Percentiles rank a stretch among this genome's conserved stretches.
Conservation (phyloP, 345 rosid species). For the Gossypium herbaceum region DNA sequence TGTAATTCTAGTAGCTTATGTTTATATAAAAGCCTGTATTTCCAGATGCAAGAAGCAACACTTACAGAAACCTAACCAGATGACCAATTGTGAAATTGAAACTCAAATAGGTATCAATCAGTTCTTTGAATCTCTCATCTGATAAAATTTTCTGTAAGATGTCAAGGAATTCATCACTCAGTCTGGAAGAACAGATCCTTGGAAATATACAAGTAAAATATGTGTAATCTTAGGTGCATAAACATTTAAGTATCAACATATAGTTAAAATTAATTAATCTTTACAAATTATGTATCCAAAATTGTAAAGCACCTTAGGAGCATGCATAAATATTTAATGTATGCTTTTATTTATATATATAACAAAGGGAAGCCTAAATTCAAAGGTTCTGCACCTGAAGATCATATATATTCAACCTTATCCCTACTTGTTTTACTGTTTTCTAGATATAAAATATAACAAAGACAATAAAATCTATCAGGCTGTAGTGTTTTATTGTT, state of each 20-base stretch:
- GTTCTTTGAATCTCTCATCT: slow-evolving; percentile 67
- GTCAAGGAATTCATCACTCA: slow-evolving; percentile 30
- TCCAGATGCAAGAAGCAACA: slow-evolving; percentile 21
- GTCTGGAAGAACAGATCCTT: neutral
- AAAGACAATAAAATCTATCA: neutral
- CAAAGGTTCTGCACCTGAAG: neutral
- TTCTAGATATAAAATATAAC: neutral
- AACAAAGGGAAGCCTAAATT: neutral
- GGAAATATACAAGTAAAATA: neutral
- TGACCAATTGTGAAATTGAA: slow-evolving; percentile 51
- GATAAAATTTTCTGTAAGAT: slow-evolving; percentile 50
- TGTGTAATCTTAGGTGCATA: neutral
- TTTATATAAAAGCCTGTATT: slow-evolving; percentile 16
- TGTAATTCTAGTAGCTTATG: neutral
- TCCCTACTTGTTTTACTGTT: neutral
- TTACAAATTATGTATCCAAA: neutral
- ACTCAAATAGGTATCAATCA: slow-evolving; percentile 39
- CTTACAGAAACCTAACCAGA: slow-evolving; percentile 75
- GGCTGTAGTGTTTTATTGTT: neutral
- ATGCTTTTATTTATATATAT: neutral
- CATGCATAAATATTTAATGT: neutral
- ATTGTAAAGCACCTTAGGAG: neutral
- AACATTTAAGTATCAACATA: neutral
- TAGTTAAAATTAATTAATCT: neutral
- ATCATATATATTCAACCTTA: neutral